These are phyloP conservation scores for Neoascochyta sp. DNA, from an alignment of 2,329 filamentous ascomycete species.

Conservation along the genomic window DNA sequence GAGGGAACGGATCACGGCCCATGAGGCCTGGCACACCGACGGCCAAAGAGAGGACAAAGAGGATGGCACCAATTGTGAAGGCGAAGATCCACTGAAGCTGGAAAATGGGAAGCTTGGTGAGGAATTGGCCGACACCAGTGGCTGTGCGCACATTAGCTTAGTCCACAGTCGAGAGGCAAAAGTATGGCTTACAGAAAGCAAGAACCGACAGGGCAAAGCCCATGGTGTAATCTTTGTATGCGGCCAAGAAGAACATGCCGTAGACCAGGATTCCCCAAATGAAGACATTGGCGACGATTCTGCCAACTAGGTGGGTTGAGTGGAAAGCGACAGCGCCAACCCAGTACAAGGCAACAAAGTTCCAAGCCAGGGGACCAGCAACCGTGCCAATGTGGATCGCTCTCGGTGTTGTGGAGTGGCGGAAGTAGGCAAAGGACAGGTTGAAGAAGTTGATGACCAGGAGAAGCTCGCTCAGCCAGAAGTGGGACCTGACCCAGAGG, in stretches of 20 bases:
- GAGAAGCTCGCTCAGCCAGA: slow-evolving; percentile 71
- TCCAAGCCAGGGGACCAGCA: slow-evolving; percentile 78
- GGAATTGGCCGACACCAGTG: slow-evolving; percentile 74
- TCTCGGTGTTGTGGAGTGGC: slow-evolving; percentile 66
- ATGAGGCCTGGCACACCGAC: slow-evolving; percentile 62
- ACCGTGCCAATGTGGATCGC: slow-evolving; percentile 74
- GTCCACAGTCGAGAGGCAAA: background rate
- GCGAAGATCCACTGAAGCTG: slow-evolving; percentile 92
- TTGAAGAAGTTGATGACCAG: slow-evolving; percentile 80
- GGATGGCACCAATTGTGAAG: slow-evolving; percentile 72
- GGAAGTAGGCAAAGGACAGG: slow-evolving; percentile 74
- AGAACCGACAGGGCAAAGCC: slow-evolving; percentile 75
- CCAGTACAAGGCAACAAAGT: slow-evolving; percentile 83
- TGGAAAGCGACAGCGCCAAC: slow-evolving; percentile 78
- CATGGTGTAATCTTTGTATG: slow-evolving; percentile 73
- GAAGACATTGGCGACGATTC: slow-evolving; percentile 80
- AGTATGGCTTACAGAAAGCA: slow-evolving; percentile 56
- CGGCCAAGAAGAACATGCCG: slow-evolving; percentile 69
- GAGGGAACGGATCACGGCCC: slow-evolving; percentile 55
- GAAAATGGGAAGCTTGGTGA: slow-evolving; percentile 65
- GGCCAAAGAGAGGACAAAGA: slow-evolving; percentile 65
- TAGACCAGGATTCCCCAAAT: slow-evolving; percentile 80
- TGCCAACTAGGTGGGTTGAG: slow-evolving; percentile 61
- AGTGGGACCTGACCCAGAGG: slow-evolving; percentile 74
- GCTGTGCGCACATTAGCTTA: slow-evolving; percentile 37